A percentile compares a stretch with the other conserved stretches of the same genome.
phyloP scores from a whole-genome alignment of 1,139 yeast species.

The Casaregolazyma lundiana region DNA sequence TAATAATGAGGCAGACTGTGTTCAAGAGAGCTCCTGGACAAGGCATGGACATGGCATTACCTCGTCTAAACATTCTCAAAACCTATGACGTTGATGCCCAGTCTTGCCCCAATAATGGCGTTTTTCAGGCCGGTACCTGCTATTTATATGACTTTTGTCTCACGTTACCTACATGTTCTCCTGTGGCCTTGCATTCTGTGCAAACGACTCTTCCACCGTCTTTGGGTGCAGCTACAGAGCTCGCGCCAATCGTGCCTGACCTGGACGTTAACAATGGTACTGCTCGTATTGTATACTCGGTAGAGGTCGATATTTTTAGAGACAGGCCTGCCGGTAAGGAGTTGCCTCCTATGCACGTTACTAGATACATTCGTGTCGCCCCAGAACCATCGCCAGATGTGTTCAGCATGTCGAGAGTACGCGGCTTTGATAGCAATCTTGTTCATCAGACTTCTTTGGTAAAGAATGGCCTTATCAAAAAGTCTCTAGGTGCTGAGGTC shows the following conservation, averaged over 20 bases:
- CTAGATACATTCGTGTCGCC: background rate
- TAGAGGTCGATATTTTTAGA: constrained; percentile 2
- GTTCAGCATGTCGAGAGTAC: background rate
- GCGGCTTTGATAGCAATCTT: background rate
- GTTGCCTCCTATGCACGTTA: background rate
- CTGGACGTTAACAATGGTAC: constrained; percentile 7
- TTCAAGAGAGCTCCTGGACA: background rate
- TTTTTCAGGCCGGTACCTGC: constrained; percentile 1
- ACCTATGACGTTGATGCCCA: background rate
- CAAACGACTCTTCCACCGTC: constrained; percentile 11
- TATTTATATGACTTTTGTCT: constrained; percentile 15
- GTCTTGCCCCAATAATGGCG: constrained; percentile 1
- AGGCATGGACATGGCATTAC: background rate
- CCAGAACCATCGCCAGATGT: background rate
- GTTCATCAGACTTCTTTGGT: background rate
- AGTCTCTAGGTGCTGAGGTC: background rate
- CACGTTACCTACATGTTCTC: constrained; percentile 11
- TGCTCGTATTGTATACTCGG: constrained; percentile 6
- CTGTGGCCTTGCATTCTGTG: background rate
- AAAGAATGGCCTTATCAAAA: background rate
- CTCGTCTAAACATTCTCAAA: background rate
- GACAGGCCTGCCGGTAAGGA: background rate
- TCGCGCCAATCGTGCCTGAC: background rate
- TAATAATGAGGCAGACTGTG: constrained; percentile 1
- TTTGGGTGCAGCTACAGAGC: constrained; percentile 7